Percentiles rank a stretch among this genome's conserved stretches.
Evolutionary conservation across 148 eudicot genomes (phyloP).

Genomic region (Fallopia convolvulus): DNA sequence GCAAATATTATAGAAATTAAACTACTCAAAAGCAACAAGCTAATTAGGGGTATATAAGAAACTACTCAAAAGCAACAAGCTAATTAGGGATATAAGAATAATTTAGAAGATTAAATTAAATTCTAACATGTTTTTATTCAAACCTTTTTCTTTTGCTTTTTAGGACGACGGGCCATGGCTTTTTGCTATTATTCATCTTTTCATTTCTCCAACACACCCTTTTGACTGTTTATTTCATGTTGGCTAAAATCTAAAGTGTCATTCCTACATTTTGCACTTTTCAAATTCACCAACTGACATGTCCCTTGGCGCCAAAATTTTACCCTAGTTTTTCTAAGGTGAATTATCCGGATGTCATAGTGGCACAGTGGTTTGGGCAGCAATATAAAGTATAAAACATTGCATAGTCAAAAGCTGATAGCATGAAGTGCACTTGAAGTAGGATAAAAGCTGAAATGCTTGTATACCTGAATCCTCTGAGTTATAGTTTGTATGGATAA

Average conservation of each 20-base stretch:
- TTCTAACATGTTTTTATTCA: background rate
- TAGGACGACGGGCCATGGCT: background rate
- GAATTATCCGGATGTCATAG: background rate
- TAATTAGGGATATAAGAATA: background rate
- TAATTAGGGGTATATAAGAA: background rate
- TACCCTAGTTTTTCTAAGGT: background rate
- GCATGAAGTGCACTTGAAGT: background rate
- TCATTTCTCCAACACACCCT: slow-evolving; percentile 7
- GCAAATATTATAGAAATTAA: background rate
- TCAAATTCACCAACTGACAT: slow-evolving; percentile 1
- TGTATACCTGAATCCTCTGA: background rate
- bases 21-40: background rate
- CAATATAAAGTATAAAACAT: background rate
- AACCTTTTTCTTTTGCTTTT: slow-evolving; percentile 2
- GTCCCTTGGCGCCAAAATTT: background rate
- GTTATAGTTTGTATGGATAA: background rate
- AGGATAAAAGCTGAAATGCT: background rate
- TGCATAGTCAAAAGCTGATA: slow-evolving; percentile 16
- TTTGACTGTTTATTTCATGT: slow-evolving; percentile 1
- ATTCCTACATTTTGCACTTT: background rate
- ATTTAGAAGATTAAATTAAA: background rate
- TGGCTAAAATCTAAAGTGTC: background rate
- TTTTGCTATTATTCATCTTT: slow-evolving; percentile 10
- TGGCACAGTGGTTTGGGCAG: background rate
- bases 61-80: background rate